Conservation (phyloP, 2,329 filamentous ascomycete species). For the Xylaria sp. region DNA sequence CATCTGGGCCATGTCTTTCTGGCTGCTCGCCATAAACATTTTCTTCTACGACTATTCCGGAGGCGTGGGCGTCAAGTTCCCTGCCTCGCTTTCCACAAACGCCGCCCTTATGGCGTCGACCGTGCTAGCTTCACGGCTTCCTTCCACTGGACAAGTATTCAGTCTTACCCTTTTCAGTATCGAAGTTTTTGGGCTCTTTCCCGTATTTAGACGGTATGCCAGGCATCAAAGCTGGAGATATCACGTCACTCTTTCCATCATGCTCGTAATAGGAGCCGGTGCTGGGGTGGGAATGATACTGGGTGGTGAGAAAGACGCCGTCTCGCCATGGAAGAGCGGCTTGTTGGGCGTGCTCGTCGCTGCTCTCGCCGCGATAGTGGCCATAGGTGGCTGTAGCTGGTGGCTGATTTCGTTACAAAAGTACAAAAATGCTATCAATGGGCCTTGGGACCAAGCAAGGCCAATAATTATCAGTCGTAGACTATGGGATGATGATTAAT, state of each 20-base stretch:
- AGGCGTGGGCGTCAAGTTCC: constrained; percentile 71
- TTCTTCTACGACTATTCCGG: constrained; percentile 98
- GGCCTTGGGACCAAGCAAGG: constrained; percentile 95
- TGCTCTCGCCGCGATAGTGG: constrained; percentile 76
- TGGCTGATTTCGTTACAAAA: constrained; percentile 97
- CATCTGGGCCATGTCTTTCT: constrained; percentile 97
- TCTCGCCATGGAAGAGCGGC: constrained; percentile 64
- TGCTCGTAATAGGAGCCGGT: constrained; percentile 82
- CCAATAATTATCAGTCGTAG: constrained; percentile 81
- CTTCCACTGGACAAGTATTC: constrained; percentile 93
- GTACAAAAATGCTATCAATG: constrained; percentile 99
- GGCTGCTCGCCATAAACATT: constrained; percentile 93
- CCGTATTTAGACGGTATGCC: constrained; percentile 93
- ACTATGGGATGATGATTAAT: constrained; percentile 61
- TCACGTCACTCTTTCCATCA: constrained; percentile 79
- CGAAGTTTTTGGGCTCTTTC: constrained; percentile 95
- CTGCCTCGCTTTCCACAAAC: constrained; percentile 86
- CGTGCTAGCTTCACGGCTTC: constrained; percentile 88
- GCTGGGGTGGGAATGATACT: constrained; percentile 77
- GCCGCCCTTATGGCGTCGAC: constrained; percentile 96
- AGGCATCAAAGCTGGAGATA: constrained; percentile 83
- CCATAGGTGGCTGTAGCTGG: constrained; percentile 95
- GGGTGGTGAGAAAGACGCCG: constrained; percentile 55
- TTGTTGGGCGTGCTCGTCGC: constrained; percentile 81
- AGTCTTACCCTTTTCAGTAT: constrained; percentile 95